These are phyloP conservation scores for Mucor plumbeus DNA, from an alignment of 371 early-diverging fungal species.

Conservation along the genomic window DNA sequence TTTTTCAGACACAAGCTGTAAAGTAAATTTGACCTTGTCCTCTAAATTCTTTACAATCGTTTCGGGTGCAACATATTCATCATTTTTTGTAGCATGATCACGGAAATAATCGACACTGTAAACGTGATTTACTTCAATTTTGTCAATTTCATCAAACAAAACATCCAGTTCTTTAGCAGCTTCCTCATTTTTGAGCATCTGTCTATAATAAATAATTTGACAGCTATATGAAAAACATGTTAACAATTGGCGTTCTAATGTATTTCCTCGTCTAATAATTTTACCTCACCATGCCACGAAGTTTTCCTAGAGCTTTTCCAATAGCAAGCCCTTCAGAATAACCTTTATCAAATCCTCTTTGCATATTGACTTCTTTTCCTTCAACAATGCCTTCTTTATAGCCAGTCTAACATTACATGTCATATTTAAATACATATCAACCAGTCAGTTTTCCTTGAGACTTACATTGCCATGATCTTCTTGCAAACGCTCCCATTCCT, in stretches of 20 bases:
- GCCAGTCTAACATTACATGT: slow-evolving; percentile 47
- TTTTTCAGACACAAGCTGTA: slow-evolving; percentile 6
- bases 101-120: slow-evolving; percentile 45
- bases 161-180: slow-evolving; percentile 23
- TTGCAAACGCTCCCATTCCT: slow-evolving; percentile 60
- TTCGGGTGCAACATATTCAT: slow-evolving; percentile 23
- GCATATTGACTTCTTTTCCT: slow-evolving; percentile 67
- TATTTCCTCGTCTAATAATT: not conserved
- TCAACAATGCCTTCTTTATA: slow-evolving; percentile 70
- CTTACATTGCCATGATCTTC: slow-evolving; percentile 64
- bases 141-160: slow-evolving; percentile 39
- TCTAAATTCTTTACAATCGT: slow-evolving; percentile 18
- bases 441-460: not conserved
- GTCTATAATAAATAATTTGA: slow-evolving; percentile 35
- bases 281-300: slow-evolving; percentile 61
- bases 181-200: slow-evolving; percentile 32
- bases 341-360: slow-evolving; percentile 67
- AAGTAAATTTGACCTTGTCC: slow-evolving; percentile 17
- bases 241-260: no score
- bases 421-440: not conserved
- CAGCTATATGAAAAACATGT: slow-evolving; percentile 25
- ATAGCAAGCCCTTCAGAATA: slow-evolving; percentile 54
- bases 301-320: slow-evolving; percentile 52
- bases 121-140: slow-evolving; percentile 40
- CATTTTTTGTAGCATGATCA: slow-evolving; percentile 14